These are phyloP conservation scores for Albugo candida DNA, from an alignment of 352 stramenopile species.

Conservation along the genomic window DNA sequence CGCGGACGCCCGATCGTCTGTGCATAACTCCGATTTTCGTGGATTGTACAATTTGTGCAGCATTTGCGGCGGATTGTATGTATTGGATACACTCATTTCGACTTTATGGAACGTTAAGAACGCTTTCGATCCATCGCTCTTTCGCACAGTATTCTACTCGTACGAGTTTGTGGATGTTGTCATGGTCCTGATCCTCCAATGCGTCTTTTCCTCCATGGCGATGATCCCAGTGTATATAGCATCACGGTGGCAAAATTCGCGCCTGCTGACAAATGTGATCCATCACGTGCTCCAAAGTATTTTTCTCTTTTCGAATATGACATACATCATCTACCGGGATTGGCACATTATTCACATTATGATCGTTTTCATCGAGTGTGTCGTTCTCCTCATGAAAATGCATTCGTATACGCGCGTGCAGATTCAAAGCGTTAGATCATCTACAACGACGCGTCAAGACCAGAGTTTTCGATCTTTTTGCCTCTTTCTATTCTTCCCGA, in stretches of 20 bases:
- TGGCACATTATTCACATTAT: slow-evolving; percentile 56
- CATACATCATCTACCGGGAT: slow-evolving; percentile 47
- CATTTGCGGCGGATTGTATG: slow-evolving; percentile 38
- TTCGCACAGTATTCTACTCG: slow-evolving; percentile 53
- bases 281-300: slow-evolving; percentile 51
- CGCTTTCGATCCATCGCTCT: slow-evolving; percentile 26
- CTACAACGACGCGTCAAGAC: slow-evolving; percentile 5
- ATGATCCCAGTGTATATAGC: slow-evolving; percentile 50
- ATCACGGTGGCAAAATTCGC: slow-evolving; percentile 16
- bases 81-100: slow-evolving; percentile 28
- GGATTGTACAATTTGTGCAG: slow-evolving; percentile 62
- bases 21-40: slow-evolving; percentile 59
- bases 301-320: slow-evolving; percentile 44
- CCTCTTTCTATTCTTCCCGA: slow-evolving; percentile 65
- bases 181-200: slow-evolving; percentile 36
- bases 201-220: slow-evolving; percentile 49
- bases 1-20: slow-evolving; percentile 33
- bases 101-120: slow-evolving; percentile 28
- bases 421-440: slow-evolving; percentile 24
- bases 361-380: slow-evolving; percentile 50
- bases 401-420: slow-evolving; percentile 66
- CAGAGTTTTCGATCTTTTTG: slow-evolving; percentile 32
- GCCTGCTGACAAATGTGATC: slow-evolving; percentile 42
- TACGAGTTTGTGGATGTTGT: slow-evolving; percentile 50
- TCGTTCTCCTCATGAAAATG: slow-evolving; percentile 72